Percentiles rank a stretch among this genome's conserved stretches.
Evolutionary conservation across 23 red algal genomes (phyloP).

Genomic region (Porphyridium purpureum): DNA sequence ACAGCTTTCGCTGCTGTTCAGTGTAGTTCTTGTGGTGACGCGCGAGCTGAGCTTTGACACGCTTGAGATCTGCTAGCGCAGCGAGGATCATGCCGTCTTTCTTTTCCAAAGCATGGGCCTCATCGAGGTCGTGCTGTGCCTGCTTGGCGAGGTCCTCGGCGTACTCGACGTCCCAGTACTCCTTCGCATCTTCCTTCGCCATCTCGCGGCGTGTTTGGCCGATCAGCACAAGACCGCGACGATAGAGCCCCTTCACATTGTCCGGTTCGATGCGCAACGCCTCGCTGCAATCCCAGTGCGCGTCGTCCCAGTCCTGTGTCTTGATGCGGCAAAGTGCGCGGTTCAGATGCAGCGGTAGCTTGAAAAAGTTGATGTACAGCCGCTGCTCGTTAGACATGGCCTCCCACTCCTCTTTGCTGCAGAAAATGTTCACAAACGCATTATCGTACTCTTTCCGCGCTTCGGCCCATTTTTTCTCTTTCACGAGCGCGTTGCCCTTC

Average conservation of each 20-base stretch:
- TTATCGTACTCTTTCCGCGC: conserved; percentile 67
- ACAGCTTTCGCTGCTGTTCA: conserved; percentile 28
- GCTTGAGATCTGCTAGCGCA: conserved; percentile 22
- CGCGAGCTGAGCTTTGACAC: conserved; percentile 9
- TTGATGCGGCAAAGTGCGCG: conserved; percentile 46
- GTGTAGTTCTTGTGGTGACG: conserved; percentile 26
- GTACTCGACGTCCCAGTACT: conserved; percentile 82
- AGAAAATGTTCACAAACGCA: conserved; percentile 64
- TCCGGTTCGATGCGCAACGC: conserved; percentile 51
- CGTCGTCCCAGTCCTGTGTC: conserved; percentile 29
- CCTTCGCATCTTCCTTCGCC: conserved; percentile 34
- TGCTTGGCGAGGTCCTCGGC: too few relatives aligned
- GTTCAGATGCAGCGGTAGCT: conserved; percentile 71
- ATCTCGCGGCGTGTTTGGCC: conserved; percentile 26
- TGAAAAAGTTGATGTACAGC: conserved; percentile 46
- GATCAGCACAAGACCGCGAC: conserved; percentile 24
- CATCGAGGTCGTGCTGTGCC: conserved; percentile 22
- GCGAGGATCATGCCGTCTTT: conserved; percentile 12
- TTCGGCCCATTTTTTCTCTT: not conserved
- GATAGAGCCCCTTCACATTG: conserved; percentile 43
- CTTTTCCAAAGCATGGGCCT: conserved; percentile 12
- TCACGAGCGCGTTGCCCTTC: not conserved
- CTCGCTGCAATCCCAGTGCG: conserved; percentile 84
- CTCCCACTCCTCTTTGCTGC: conserved; percentile 77
- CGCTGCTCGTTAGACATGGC: conserved; percentile 22